These are phyloP conservation scores for Neurospora sublineolata DNA, from an alignment of 495 filamentous ascomycete species.

Conservation along the genomic window DNA sequence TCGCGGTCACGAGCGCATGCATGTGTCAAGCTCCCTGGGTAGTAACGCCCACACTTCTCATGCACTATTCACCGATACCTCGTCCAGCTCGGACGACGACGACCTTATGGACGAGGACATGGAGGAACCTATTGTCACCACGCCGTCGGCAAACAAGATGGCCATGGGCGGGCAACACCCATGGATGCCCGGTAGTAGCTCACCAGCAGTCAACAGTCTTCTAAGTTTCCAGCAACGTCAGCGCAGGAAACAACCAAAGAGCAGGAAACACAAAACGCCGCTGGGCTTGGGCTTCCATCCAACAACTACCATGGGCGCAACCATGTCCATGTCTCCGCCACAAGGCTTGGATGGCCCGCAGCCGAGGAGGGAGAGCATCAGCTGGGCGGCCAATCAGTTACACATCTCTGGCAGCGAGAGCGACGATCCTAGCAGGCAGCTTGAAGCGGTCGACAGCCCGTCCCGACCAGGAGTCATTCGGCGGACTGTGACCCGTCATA, in stretches of 20 bases:
- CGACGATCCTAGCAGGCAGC: conserved; percentile 54
- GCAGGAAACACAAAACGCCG: conserved; percentile 22
- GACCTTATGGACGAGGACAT: conserved; percentile 73
- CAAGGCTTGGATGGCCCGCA: conserved; percentile 23
- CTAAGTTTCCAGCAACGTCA: conserved; percentile 70
- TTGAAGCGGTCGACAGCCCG: conserved; percentile 35
- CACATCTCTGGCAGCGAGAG: conserved; percentile 72
- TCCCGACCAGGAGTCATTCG: conserved; percentile 45
- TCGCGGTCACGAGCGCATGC: conserved; percentile 47
- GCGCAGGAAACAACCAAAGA: conserved; percentile 45
- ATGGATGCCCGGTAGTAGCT: conserved; percentile 40
- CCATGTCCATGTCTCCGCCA: conserved; percentile 34
- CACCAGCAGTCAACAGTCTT: conserved; percentile 57
- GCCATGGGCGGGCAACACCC: conserved; percentile 34
- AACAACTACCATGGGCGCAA: conserved; percentile 8
- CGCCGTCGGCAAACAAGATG: conserved; percentile 49
- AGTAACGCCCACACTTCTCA: conserved; percentile 55
- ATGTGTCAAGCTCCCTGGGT: conserved; percentile 73
- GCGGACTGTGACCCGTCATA: conserved; percentile 59
- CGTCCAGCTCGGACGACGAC: conserved; percentile 63
- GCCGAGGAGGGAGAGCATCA: conserved; percentile 69
- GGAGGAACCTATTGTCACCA: conserved; percentile 63
- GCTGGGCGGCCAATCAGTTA: conserved; percentile 73
- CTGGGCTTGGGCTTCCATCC: conserved; percentile 29
- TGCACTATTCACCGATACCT: conserved; percentile 59